A percentile compares a stretch with the other conserved stretches of the same genome.
Evolutionary conservation across 164 flowering plant genomes (phyloP).

Genomic region (Annona squamosa): DNA sequence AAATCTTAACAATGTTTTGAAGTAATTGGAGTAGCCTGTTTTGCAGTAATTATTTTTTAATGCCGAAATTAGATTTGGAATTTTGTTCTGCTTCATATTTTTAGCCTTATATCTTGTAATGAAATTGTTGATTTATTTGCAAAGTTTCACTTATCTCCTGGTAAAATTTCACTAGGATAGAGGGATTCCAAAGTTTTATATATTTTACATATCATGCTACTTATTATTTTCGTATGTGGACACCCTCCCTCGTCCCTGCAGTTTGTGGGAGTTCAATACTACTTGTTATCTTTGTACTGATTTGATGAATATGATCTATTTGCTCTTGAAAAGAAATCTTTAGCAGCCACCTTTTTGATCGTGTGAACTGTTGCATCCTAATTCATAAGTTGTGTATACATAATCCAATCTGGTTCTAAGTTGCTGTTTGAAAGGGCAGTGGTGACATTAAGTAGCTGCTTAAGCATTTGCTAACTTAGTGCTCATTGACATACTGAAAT

Average conservation of each 20-base stretch:
- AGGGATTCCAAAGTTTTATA: neutral
- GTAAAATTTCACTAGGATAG: neutral
- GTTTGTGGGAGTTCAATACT: too few species aligned
- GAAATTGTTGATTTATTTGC: too few species aligned
- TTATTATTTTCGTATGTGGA: neutral
- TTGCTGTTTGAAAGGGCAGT: neutral
- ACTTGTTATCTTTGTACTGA: neutral
- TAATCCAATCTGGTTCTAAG: neutral
- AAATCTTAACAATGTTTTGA: neutral
- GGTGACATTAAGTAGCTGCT: neutral
- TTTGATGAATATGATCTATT: conserved; percentile 5
- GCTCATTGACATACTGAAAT: neutral
- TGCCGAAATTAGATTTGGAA: neutral
- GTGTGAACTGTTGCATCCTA: neutral
- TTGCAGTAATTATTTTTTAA: neutral
- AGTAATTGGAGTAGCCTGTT: neutral
- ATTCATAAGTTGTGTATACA: neutral
- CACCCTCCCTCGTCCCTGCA: too few species aligned
- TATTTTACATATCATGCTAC: neutral
- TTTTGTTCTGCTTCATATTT: too few species aligned
- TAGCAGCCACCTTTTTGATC: neutral
- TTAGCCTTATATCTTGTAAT: too few species aligned
- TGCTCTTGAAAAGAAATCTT: neutral
- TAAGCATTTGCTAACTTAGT: neutral
- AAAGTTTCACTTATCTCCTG: too few species aligned